phyloP scores from a whole-genome alignment of 441 rosid species.

The Dalechampia spathulata region DNA sequence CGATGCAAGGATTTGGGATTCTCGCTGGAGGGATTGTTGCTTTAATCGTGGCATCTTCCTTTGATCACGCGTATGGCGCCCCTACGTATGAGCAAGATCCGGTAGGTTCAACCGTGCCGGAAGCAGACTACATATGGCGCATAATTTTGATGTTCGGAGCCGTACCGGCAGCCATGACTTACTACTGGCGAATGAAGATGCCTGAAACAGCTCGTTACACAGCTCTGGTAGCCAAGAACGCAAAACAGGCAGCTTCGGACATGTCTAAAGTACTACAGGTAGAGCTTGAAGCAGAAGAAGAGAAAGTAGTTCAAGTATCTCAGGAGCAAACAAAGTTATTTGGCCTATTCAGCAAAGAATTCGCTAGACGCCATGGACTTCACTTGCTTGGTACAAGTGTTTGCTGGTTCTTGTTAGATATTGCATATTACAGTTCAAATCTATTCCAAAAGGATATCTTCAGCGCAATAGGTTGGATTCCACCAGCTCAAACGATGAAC shows the following conservation, averaged over 20 bases:
- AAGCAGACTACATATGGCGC: conserved; percentile 70
- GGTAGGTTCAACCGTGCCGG: conserved; percentile 42
- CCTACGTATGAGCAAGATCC: conserved; percentile 47
- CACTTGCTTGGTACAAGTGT: conserved; percentile 58
- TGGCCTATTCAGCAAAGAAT: conserved; percentile 49
- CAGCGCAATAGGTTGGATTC: conserved; percentile 69
- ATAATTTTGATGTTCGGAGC: conserved; percentile 67
- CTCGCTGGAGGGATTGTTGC: conserved; percentile 56
- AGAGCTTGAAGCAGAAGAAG: conserved; percentile 46
- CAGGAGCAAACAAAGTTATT: conserved; percentile 16
- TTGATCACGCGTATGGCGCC: conserved; percentile 31
- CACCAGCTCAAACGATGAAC: conserved; percentile 55
- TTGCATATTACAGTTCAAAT: conserved; percentile 68
- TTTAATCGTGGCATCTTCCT: conserved; percentile 33
- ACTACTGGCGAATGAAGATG: conserved; percentile 72
- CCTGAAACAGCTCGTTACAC: conserved; percentile 83
- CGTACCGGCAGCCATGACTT: conserved; percentile 58
- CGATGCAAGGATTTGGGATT: conserved; percentile 83
- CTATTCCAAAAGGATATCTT: conserved; percentile 74
- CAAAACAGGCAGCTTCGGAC: conserved; percentile 57
- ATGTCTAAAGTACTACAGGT: conserved; percentile 70
- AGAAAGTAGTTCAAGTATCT: conserved; percentile 24
- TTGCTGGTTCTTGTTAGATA: conserved; percentile 74
- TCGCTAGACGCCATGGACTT: conserved; percentile 43
- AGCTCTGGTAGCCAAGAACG: conserved; percentile 67